Base-by-base conservation (phyloP, 352 stramenopile species). In the Phytophthora citricola region DNA sequence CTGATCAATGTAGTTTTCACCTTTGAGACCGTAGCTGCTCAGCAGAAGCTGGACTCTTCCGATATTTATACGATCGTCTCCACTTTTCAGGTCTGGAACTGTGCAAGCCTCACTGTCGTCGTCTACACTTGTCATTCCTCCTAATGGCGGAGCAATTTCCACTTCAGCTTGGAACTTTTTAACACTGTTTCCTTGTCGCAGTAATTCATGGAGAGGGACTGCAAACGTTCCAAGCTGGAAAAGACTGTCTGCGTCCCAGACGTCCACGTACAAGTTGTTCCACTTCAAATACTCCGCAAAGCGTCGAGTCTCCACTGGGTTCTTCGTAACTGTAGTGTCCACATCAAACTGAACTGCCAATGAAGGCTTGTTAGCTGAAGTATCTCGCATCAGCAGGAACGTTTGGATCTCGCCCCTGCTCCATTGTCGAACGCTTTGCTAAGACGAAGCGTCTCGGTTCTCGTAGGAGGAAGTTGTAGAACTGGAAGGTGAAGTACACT, bases 401-500 rank as follows among this genome's bases (percentile, higher is more conserved):
- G 79, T 92, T 14, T 80, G 76, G 4, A 65, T 72, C 20, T 71
- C 58, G 5, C 52, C 58, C 32, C 31, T 20, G 71, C 36, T 45
- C 70, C 59, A 58, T 73, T 81, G 17, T 75, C 69, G 14, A 86
- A 87, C 0, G 78, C 75, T 29, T 89, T 82, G 36, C 81, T 90
- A 1, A 94, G 72, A 4, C 83, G 69, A 10, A 94, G 48, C 1
- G 74, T 75, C 67, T 98, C 94, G 1, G 94, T 98, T 29, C 91
- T 72, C 11, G 92, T 98, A 3, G 94, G 90, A 20, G 78, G 31
- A 92, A 97, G 7, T 76, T 92, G 68, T 97, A 98, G 60, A 98
- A 98, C 71, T 98, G 92, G 65, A 95, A 98, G 26, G 86, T 96
- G 53, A 97, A 97, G 58, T 97, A 97, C 38, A 98, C 59, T 4